Base-by-base conservation (phyloP, 768 basidiomycete genomes). In the Solioccasus polychromus region DNA sequence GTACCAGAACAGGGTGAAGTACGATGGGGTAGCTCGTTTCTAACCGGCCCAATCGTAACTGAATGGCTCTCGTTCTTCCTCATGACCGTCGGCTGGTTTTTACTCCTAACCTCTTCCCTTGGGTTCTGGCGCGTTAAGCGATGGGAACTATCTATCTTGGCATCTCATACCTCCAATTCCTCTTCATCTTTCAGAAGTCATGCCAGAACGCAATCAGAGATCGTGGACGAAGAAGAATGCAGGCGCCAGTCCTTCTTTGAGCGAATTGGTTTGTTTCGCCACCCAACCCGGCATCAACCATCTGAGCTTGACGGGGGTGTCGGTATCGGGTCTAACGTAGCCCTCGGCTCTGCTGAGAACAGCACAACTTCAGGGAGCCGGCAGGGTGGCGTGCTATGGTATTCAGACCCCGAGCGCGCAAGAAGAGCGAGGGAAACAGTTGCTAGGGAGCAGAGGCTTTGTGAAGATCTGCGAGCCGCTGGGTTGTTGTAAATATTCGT, bases 1-100 rank as follows among this genome's bases (percentile, higher is more conserved):
- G 17, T 42, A 11, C n/a, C 51, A 4, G 38, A 20, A 9, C 51
- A 51, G 42, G 47, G 31, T 7, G 50, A 52, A 17, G 31, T 5
- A 11, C 59, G 39, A 64, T 72, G 17, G 64, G 63, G 71, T 18
- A 73, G 71, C 37, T 72, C 77, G 44, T 51, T 66, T 18, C 41
- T 76, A 17, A 66, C 80, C 5, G 71, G 73, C n/a, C 79, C 86
- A 64, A 76, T 83, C 19, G 89, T 92, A 0, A 85, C 87, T 19
- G 93, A 97, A 61, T 97, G 92, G 92, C 70, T 98, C 40, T 90
- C 91, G 14, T 98, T 97, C 71, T 80, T 94, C 69, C 69, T 97
- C 54, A 96, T 97, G 90, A 91, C 86, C 28, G 71, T 92, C 38
- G 90, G 85, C 2, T 91, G 88, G 88, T 91, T 90, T 67, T 72